Evolutionary conservation across 1,139 yeast species (phyloP).

Genomic region (Yamadazyma membranifaciens): DNA sequence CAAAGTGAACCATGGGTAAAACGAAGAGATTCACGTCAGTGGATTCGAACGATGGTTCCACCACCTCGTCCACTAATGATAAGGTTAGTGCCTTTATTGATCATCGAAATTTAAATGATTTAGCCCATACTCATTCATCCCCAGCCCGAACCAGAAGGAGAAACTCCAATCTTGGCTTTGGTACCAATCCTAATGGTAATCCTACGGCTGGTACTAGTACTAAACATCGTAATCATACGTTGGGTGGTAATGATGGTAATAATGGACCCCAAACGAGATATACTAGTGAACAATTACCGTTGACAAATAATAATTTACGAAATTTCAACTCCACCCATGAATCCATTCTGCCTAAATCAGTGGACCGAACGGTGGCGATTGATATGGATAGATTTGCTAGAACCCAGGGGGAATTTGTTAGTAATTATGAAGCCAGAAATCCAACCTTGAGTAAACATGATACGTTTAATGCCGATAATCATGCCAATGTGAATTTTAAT

Average conservation of each 20-base stretch:
- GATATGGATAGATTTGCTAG: constrained; percentile 42
- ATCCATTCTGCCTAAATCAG: constrained; percentile 13
- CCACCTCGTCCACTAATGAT: constrained; percentile 2
- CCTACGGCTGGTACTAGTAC: background rate
- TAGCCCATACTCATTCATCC: constrained; percentile 30
- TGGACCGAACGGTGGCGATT: constrained; percentile 19
- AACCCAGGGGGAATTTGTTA: constrained; percentile 32
- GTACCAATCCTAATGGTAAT: background rate
- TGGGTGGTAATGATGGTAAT: background rate
- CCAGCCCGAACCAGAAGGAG: constrained; percentile 35
- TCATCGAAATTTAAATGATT: constrained; percentile 30
- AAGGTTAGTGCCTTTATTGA: constrained; percentile 26
- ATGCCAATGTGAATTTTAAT: too few species aligned
- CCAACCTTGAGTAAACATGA: background rate
- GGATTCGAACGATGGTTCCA: constrained; percentile 5
- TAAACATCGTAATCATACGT: background rate
- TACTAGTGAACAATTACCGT: constrained; percentile 23
- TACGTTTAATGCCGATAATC: background rate
- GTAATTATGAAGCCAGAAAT: background rate
- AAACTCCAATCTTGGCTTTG: constrained; percentile 12
- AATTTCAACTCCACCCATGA: constrained; percentile 15
- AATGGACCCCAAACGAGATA: background rate
- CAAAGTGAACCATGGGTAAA: too few species aligned
- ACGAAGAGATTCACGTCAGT: background rate
- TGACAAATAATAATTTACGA: constrained; percentile 39